Evolutionary conservation across 306 rosid genomes (phyloP).

Genomic region (Dalbergia cultrata): DNA sequence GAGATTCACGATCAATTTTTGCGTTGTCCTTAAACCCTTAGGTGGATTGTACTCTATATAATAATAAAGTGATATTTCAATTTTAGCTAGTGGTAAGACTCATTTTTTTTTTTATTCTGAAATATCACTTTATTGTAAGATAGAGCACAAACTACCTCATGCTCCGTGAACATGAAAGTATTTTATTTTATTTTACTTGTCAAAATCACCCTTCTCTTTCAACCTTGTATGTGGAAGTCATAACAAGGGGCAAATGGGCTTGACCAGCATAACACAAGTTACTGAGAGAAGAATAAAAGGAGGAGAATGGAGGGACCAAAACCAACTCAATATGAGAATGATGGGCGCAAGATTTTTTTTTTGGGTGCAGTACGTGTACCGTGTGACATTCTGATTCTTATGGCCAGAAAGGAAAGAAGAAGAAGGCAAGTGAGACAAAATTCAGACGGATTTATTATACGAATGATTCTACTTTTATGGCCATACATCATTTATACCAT

Average conservation of each 20-base stretch:
- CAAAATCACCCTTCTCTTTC: slow-evolving; percentile 5
- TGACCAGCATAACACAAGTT: slow-evolving; percentile 16
- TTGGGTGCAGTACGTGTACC: slow-evolving; percentile 19
- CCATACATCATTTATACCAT: slow-evolving; percentile 39
- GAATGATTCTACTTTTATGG: slow-evolving; percentile 26
- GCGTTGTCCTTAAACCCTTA: too few species aligned
- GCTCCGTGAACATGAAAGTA: too few species aligned
- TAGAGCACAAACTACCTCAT: too few species aligned
- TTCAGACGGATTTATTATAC: slow-evolving; percentile 18
- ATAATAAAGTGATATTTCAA: too few species aligned
- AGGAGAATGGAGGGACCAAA: slow-evolving; percentile 57
- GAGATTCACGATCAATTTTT: too few species aligned
- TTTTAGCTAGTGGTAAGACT: too few species aligned
- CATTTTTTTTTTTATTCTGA: too few species aligned
- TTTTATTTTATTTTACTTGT: too few species aligned
- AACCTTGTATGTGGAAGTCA: slow-evolving; percentile 8
- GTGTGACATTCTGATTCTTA: slow-evolving; percentile 50
- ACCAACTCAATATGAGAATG: slow-evolving; percentile 61
- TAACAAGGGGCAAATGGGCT: neutral
- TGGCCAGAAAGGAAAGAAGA: slow-evolving; percentile 37
- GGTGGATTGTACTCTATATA: too few species aligned
- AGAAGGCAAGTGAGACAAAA: slow-evolving; percentile 44
- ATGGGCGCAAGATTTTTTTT: slow-evolving; percentile 45
- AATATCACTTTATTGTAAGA: too few species aligned
- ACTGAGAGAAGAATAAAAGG: slow-evolving; percentile 49